Base-by-base conservation (phyloP, 371 early-diverging fungal genomes). In the Mucor velutinosus region DNA sequence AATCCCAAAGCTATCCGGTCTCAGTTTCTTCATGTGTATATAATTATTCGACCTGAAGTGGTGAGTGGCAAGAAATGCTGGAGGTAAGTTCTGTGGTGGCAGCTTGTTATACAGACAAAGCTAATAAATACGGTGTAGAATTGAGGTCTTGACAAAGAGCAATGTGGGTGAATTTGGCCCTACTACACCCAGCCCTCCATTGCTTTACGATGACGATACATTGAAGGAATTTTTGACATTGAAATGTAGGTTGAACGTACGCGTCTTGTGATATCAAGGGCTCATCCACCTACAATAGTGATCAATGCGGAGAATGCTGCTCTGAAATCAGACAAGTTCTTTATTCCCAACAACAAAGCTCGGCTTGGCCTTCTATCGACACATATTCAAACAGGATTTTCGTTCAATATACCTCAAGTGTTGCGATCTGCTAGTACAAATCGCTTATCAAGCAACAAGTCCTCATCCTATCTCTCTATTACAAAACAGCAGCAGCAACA, bases 281-380 rank as follows among this genome's bases (percentile, higher is more conserved):
- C 29, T 21, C 30, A 21, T 14, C 5, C 3, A 32, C 15, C 0
- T 43, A 15, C 39, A 43, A 14, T 66, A 82, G 91, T 91, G 67
- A 85, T 93, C 37, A 92, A 90, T 71, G 94, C 87, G 21, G 92
- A 93, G 73, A 89, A 89, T 73, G 91, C 94, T 15, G 87, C 92
- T 0, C 80, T 89, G 39, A 89, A 88, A 70, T 88, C 94, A 12
- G 92, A 92, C 4, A 81, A 81, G 51, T 75, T 88, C 58, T 72
- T 76, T 15, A 70, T 80, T 7, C 87, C 86, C 23, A 86, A 86
- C 60, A 76, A 75, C 21, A 77, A 86, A 64, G 87, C 89, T 4
- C 75, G 87, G 8, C 67, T 76, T 17, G 81, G 84, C 1, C 76
- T 86, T 35, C 43, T 87, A 15, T 72, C 71, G 10, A 76, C 67